These are phyloP conservation scores for Leishmania martiniquensis DNA, from an alignment of 208 protist species.

Conservation along the genomic window DNA sequence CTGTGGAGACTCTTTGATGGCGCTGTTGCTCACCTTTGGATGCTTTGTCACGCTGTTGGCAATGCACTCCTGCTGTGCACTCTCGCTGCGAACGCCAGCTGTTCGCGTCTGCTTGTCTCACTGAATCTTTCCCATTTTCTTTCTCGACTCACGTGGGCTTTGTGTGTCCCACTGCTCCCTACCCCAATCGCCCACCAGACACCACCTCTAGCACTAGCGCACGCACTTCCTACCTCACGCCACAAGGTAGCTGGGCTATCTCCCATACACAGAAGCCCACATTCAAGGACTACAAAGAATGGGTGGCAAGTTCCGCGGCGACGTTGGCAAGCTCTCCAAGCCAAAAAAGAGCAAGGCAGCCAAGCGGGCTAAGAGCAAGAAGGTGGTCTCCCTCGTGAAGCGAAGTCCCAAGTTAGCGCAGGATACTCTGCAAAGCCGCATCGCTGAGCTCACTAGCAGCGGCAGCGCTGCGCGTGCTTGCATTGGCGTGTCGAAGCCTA, in stretches of 20 bases:
- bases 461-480: neutral
- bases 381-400: slow-evolving; percentile 66
- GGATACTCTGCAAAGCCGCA: slow-evolving; percentile 55
- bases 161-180: neutral
- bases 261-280: slow-evolving; percentile 3
- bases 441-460: slow-evolving; percentile 62
- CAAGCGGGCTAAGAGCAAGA: slow-evolving; percentile 56
- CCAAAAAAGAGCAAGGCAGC: slow-evolving; percentile 58
- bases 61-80: neutral
- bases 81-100: neutral
- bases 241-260: neutral
- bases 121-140: too few relatives aligned
- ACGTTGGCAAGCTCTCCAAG: slow-evolving; percentile 70
- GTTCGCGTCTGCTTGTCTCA: neutral
- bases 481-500: slow-evolving; percentile 7
- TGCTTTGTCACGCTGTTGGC: neutral
- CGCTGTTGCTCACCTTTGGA: neutral
- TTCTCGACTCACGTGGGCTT: neutral
- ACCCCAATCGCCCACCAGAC: neutral
- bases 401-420: slow-evolving; percentile 68
- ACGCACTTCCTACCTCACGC: neutral
- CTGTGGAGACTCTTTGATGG: neutral
- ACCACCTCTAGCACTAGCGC: neutral
- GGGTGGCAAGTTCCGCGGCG: slow-evolving; percentile 82
- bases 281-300: slow-evolving; percentile 41